Conservation (phyloP, 2,329 filamentous ascomycete genomes). For the Ceratocystis harringtonii region DNA sequence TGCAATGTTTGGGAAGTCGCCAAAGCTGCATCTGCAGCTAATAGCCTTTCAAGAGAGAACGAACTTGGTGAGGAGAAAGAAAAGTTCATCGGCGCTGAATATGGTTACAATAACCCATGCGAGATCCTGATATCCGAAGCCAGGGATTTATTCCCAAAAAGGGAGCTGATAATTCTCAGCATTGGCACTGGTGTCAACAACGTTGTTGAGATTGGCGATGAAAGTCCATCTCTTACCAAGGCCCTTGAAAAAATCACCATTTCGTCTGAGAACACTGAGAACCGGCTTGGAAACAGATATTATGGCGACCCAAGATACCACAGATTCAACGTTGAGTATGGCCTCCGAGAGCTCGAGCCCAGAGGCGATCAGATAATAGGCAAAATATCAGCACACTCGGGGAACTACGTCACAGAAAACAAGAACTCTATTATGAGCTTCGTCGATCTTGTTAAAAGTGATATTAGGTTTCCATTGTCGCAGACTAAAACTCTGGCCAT, state of each 20-base stretch:
- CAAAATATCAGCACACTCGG: no score
- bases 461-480: no score
- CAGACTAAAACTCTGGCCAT: no score
- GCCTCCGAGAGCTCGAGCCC: constrained; percentile 12
- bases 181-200: constrained; percentile 22
- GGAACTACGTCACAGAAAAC: rapidly evolving
- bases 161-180: constrained; percentile 19
- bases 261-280: background rate
- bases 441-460: no score
- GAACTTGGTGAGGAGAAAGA: constrained; percentile 20
- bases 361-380: rapidly evolving
- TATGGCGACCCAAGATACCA: constrained; percentile 19
- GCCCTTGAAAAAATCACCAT: background rate
- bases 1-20: constrained; percentile 22
- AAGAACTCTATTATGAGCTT: rapidly evolving
- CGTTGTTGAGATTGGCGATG: constrained; percentile 18
- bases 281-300: constrained; percentile 16
- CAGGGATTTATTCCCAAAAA: constrained; percentile 19
- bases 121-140: constrained; percentile 23
- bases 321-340: constrained; percentile 22
- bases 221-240: rapidly evolving
- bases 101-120: constrained; percentile 24
- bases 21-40: constrained; percentile 22
- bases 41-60: constrained; percentile 23
- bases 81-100: constrained; percentile 23